Conservation (phyloP, 139 green algal species). For the Pycnococcus provasolii region DNA sequence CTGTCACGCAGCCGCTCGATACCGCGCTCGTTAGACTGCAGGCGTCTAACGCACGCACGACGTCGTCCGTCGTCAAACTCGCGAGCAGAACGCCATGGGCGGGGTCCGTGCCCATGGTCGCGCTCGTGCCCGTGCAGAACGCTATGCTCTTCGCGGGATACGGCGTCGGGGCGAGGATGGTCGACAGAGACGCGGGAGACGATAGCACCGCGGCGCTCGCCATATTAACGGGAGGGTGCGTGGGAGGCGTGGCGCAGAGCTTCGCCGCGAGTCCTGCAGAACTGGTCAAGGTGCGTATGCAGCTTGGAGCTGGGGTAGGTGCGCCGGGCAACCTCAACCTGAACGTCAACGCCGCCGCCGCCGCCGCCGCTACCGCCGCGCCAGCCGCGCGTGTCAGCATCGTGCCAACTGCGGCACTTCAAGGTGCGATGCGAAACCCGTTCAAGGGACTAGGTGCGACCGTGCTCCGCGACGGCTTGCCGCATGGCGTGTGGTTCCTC, state of each 20-base stretch:
- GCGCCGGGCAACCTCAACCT: background rate
- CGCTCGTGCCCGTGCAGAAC: slow-evolving; percentile 1
- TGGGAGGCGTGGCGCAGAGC: background rate
- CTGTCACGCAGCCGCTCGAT: background rate
- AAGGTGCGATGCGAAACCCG: too few relatives aligned
- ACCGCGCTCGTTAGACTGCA: background rate
- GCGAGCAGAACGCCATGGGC: background rate
- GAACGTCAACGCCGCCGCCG: background rate
- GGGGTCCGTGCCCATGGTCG: background rate
- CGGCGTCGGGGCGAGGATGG: background rate
- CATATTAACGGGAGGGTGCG: background rate
- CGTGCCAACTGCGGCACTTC: too few relatives aligned
- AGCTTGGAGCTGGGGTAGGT: background rate
- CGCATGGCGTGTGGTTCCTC: slow-evolving; percentile 3
- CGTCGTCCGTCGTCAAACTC: background rate
- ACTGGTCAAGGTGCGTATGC: background rate
- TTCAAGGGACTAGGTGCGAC: slow-evolving; percentile 3
- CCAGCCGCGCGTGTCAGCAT: too few relatives aligned
- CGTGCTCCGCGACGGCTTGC: background rate
- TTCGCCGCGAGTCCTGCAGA: slow-evolving; percentile 2
- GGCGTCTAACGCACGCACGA: background rate
- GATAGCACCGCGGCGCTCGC: background rate
- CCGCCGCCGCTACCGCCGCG: too few relatives aligned
- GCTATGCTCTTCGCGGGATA: background rate
- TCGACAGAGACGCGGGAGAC: background rate